phyloP scores from a whole-genome alignment of 2,329 filamentous ascomycete genomes.

The Passalora sequoiae region DNA sequence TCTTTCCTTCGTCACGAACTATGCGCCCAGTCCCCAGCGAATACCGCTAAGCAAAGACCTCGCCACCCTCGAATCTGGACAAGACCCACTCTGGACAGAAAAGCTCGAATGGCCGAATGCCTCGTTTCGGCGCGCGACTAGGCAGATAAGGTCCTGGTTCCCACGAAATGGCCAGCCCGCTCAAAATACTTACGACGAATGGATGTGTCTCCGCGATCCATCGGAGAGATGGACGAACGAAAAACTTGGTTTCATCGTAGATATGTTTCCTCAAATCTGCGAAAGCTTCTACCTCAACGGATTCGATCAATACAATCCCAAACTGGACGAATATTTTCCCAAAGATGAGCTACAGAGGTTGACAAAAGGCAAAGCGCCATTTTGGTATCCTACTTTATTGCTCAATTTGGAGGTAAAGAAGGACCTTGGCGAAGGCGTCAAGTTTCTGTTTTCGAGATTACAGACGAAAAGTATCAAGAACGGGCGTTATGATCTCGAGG shows the following conservation, averaged over 20 bases:
- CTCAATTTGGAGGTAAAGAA: conserved; percentile 76
- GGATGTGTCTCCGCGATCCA: conserved; percentile 58
- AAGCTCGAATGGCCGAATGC: conserved; percentile 41
- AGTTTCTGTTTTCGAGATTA: conserved; percentile 66
- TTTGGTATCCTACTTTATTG: conserved; percentile 72
- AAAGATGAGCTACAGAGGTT: conserved; percentile 24
- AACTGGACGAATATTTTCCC: conserved; percentile 18
- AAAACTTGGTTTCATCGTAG: conserved; percentile 60
- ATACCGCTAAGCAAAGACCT: conserved; percentile 36
- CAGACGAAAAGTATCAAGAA: conserved; percentile 63
- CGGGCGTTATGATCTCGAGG: conserved; percentile 69
- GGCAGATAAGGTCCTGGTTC: conserved; percentile 50
- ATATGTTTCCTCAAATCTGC: conserved; percentile 64
- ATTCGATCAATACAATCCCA: conserved; percentile 32
- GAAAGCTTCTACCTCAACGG: conserved; percentile 42
- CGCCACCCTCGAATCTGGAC: conserved; percentile 37
- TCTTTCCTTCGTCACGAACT: conserved; percentile 52
- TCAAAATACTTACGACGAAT: conserved; percentile 54
- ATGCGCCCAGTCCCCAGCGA: conserved; percentile 44
- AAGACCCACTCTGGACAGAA: conserved; percentile 47
- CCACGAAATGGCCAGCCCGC: conserved; percentile 44
- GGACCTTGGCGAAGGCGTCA: conserved; percentile 60
- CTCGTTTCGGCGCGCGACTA: conserved; percentile 47
- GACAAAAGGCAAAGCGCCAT: conserved; percentile 35
- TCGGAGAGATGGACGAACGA: conserved; percentile 61